Evolutionary conservation across 495 filamentous ascomycete species (phyloP).

Genomic region (Tuber indicum): DNA sequence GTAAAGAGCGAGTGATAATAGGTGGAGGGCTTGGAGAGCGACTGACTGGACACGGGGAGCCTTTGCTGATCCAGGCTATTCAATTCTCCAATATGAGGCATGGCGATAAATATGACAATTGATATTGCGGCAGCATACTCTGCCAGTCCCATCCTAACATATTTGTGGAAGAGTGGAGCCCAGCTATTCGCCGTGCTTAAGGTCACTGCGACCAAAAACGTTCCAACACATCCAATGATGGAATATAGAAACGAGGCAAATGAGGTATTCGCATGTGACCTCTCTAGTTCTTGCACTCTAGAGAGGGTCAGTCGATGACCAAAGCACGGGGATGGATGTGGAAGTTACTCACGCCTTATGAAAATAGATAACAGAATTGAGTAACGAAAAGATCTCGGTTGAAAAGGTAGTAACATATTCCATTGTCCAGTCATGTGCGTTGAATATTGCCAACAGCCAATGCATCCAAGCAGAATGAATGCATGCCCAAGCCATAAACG

Average conservation of each 20-base stretch:
- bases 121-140: constrained; percentile 69
- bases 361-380: constrained; percentile 71
- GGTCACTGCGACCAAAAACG: constrained; percentile 60
- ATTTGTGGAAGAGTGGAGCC: constrained; percentile 60
- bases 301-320: background rate
- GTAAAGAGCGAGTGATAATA: constrained; percentile 52
- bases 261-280: constrained; percentile 53
- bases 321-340: background rate
- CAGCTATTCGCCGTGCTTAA: constrained; percentile 60
- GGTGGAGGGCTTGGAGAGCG: constrained; percentile 51
- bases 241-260: constrained; percentile 67
- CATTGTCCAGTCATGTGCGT: constrained; percentile 74
- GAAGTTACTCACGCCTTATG: constrained; percentile 52
- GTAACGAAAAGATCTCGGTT: constrained; percentile 63
- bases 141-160: constrained; percentile 57
- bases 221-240: constrained; percentile 65
- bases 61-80: constrained; percentile 57
- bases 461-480: constrained; percentile 68
- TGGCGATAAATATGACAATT: constrained; percentile 61
- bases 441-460: constrained; percentile 62
- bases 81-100: constrained; percentile 62
- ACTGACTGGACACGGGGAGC: constrained; percentile 50
- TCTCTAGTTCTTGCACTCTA: constrained; percentile 57
- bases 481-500: constrained; percentile 69
- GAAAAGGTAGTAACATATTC: constrained; percentile 67